phyloP scores from a whole-genome alignment of 345 rosid species.

The Corymbia maculata region DNA sequence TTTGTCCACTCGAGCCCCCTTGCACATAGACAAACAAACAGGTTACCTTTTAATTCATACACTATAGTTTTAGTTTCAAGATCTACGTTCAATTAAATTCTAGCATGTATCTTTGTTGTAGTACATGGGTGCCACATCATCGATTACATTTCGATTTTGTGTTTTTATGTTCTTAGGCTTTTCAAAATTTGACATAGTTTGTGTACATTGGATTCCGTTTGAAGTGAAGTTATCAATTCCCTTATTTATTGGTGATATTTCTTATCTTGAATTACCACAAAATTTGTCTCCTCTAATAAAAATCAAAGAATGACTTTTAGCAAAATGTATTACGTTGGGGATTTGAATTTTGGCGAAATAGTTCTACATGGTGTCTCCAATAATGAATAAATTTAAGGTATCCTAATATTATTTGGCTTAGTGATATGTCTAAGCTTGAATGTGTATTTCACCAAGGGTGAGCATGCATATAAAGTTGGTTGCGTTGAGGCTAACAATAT shows the following conservation, averaged over 20 bases:
- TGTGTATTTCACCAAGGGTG: background rate
- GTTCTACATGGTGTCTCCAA: background rate
- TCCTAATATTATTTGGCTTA: background rate
- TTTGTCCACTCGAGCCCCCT: background rate
- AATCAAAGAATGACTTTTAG: background rate
- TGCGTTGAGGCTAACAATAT: background rate
- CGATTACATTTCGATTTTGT: too few species aligned
- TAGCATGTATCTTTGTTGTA: background rate
- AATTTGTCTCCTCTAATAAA: background rate
- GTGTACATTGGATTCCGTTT: too few species aligned
- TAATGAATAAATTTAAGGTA: too few species aligned
- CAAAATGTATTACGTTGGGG: background rate
- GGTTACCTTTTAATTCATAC: background rate
- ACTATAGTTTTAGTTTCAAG: background rate
- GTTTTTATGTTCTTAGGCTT: background rate
- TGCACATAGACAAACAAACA: background rate
- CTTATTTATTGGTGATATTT: background rate
- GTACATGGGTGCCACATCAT: background rate
- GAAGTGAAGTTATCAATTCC: background rate
- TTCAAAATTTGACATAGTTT: too few species aligned
- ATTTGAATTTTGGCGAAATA: rapidly evolving
- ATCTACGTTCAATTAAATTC: background rate
- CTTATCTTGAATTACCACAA: background rate
- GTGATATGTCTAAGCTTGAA: background rate
- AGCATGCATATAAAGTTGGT: background rate